Percentiles rank a stretch among this genome's conserved stretches.
Evolutionary conservation across 1,284 basidiomycete species (phyloP).

Genomic region (Calocybe gambosa): DNA sequence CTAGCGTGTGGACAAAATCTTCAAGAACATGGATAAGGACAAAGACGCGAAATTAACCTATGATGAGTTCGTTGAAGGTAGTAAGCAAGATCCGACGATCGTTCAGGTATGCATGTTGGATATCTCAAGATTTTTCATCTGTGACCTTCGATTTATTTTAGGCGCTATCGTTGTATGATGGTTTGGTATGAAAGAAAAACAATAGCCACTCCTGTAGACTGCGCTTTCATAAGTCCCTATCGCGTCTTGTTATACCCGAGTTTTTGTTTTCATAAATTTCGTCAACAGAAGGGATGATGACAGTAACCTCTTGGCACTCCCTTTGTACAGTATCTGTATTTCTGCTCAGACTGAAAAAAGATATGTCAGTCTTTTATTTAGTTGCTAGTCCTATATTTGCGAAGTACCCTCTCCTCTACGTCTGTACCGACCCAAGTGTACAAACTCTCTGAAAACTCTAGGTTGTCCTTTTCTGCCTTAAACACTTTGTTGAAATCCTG

Average conservation of each 20-base stretch:
- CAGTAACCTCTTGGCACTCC: neutral
- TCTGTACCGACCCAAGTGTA: conserved; percentile 80
- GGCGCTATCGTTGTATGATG: conserved; percentile 77
- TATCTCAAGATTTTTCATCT: conserved; percentile 12
- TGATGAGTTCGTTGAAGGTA: conserved; percentile 95
- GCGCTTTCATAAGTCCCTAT: neutral
- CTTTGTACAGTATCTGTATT: neutral
- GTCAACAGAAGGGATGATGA: neutral
- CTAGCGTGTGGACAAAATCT: conserved; percentile 95
- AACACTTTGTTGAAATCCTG: conserved; percentile 90
- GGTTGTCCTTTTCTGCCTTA: conserved; percentile 89
- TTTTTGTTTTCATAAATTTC: neutral
- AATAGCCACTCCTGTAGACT: neutral
- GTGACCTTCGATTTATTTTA: conserved; percentile 22
- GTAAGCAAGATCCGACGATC: conserved; percentile 96
- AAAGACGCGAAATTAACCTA: conserved; percentile 87
- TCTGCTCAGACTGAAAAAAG: neutral
- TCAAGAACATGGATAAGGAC: conserved; percentile 88
- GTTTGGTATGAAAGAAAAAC: conserved; percentile 46
- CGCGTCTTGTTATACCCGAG: conserved; percentile 1
- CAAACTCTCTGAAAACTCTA: conserved; percentile 83
- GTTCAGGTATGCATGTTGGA: conserved; percentile 66
- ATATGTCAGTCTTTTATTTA: conserved; percentile 10
- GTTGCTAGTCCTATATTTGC: conserved; percentile 52
- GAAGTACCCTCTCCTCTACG: conserved; percentile 72